Conservation (phyloP, 106 monocot genomes). For the Triglochin maritima region DNA sequence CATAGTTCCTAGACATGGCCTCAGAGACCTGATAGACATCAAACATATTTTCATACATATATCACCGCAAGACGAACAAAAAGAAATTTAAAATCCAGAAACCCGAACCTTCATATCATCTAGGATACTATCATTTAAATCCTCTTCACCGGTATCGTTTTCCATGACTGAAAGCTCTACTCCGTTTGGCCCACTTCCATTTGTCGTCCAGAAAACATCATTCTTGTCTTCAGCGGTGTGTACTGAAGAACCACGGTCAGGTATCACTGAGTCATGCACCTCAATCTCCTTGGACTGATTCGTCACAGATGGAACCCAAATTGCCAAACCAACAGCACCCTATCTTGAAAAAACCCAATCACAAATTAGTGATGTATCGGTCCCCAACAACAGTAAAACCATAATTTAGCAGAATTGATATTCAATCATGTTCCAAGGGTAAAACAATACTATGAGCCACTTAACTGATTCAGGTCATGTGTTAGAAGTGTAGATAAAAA, state of each 20-base stretch:
- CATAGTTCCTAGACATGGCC: conserved; percentile 66
- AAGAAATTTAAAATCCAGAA: not conserved
- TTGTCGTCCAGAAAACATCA: conserved; percentile 28
- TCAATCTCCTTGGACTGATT: conserved; percentile 60
- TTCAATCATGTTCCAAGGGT: no score
- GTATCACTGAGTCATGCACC: conserved; percentile 17
- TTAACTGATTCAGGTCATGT: no score
- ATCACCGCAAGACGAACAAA: no score
- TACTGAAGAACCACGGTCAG: conserved; percentile 46
- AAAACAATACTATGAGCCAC: no score
- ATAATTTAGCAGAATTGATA: not conserved
- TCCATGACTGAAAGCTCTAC: conserved; percentile 56
- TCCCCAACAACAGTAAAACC: not conserved
- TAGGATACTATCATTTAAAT: conserved; percentile 43
- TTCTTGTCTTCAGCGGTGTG: conserved; percentile 44
- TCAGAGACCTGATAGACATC: conserved; percentile 64
- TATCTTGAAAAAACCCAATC: conserved; percentile 21
- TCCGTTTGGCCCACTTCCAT: conserved; percentile 26
- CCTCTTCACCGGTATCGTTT: conserved; percentile 22
- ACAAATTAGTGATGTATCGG: not conserved
- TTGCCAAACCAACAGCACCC: conserved; percentile 99
- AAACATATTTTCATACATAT: not conserved
- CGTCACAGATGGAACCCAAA: conserved; percentile 96
- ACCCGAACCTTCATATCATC: conserved; percentile 79
- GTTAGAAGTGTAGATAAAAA: no score